Conservation (phyloP, 768 basidiomycete genomes). For the Leccinum incarnatum region DNA sequence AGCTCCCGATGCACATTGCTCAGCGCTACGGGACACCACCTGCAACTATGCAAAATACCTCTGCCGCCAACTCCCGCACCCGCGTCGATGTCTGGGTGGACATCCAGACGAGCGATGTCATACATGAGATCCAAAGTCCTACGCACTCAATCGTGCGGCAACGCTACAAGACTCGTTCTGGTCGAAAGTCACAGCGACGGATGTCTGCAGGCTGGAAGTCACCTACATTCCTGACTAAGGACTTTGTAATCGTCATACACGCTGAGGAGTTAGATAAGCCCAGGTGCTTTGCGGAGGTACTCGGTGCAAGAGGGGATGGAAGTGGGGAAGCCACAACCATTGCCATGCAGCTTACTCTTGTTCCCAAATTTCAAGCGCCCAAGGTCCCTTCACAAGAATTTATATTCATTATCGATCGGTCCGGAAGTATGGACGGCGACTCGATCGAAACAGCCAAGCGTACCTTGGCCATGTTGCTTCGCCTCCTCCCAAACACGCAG, state of each 20-base stretch:
- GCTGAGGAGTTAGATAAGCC: conserved; percentile 51
- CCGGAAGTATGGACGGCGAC: conserved; percentile 46
- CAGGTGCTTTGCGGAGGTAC: conserved; percentile 53
- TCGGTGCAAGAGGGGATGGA: conserved; percentile 12
- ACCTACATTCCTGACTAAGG: conserved; percentile 39
- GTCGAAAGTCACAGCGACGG: conserved; percentile 39
- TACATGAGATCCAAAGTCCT: conserved; percentile 42
- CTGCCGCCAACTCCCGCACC: conserved; percentile 30
- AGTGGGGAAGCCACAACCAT: conserved; percentile 28
- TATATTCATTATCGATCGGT: conserved; percentile 59
- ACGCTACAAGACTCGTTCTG: conserved; percentile 35
- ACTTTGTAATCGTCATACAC: conserved; percentile 51
- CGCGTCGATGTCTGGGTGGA: conserved; percentile 41
- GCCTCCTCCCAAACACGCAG: conserved; percentile 41
- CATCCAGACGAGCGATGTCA: conserved; percentile 48
- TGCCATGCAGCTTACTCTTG: conserved; percentile 53
- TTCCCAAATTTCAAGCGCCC: conserved; percentile 49
- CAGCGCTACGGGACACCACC: conserved; percentile 51
- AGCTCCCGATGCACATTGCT: conserved; percentile 50
- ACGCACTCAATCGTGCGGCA: conserved; percentile 39
- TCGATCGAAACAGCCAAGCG: conserved; percentile 48
- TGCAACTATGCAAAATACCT: conserved; percentile 33
- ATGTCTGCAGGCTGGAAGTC: conserved; percentile 42
- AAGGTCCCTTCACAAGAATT: conserved; percentile 50
- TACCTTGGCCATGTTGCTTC: conserved; percentile 47